A percentile compares a stretch with the other conserved stretches of the same genome.
These are phyloP conservation scores for Chaetoceros muelleri DNA, from an alignment of 108 stramenopile genomes.

Conservation along the genomic window DNA sequence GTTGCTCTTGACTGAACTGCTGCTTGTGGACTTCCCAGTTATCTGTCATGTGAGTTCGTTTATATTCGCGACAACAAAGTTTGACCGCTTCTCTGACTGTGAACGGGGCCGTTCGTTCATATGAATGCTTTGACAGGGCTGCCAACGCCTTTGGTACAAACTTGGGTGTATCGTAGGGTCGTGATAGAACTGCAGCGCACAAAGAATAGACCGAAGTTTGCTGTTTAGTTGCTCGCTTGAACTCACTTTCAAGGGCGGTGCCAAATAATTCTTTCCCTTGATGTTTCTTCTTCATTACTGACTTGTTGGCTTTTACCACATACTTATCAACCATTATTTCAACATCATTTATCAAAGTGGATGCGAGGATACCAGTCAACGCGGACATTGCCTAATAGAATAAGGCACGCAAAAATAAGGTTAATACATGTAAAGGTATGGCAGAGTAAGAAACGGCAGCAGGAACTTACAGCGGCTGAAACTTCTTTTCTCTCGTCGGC, in stretches of 20 bases:
- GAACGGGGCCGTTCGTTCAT: constrained; percentile 69
- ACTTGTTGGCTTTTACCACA: constrained; percentile 48
- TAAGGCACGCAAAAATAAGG: not conserved
- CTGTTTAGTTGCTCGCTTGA: constrained; percentile 47
- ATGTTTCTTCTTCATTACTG: constrained; percentile 58
- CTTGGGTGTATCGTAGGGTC: constrained; percentile 76
- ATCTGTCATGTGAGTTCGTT: constrained; percentile 81
- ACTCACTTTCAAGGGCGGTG: constrained; percentile 30
- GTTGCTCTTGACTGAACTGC: constrained; percentile 68
- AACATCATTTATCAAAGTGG: constrained; percentile 32
- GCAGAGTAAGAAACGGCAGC: not conserved
- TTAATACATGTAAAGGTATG: not conserved
- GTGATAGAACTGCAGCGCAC: constrained; percentile 60
- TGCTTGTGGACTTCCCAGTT: constrained; percentile 79
- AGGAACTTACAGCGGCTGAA: constrained; percentile 17
- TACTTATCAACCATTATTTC: constrained; percentile 58
- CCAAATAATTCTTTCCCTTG: not conserved
- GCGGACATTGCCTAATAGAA: constrained; percentile 56
- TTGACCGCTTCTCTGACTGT: constrained; percentile 83
- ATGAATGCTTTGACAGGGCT: constrained; percentile 83
- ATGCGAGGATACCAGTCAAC: constrained; percentile 77
- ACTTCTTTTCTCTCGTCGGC: constrained; percentile 83
- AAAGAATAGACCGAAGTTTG: constrained; percentile 77
- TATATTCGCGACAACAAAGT: constrained; percentile 80
- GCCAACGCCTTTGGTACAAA: constrained; percentile 74